A percentile compares a stretch with the other conserved stretches of the same genome.
phyloP scores from a whole-genome alignment of 805 yeast species.

The Metschnikowia amazonensis region DNA sequence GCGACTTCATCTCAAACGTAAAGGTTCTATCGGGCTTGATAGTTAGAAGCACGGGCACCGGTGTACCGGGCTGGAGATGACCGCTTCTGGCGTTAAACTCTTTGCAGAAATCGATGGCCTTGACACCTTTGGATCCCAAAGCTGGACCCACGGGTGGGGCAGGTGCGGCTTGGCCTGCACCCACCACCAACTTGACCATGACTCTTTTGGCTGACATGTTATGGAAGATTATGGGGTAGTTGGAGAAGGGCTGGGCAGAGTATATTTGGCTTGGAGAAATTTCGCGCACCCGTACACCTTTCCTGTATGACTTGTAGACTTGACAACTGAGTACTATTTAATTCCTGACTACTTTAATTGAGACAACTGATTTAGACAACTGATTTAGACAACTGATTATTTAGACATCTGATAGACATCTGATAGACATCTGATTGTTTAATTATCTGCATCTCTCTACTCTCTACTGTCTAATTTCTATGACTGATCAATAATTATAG shows the following conservation, averaged over 20 bases:
- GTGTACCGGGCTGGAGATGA: conserved; percentile 76
- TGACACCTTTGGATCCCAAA: conserved; percentile 95
- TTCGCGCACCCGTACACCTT: conserved; percentile 2
- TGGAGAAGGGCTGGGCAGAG: no score
- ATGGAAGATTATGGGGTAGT: background rate
- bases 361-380: no score
- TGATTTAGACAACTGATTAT: no score
- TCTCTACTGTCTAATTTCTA: background rate
- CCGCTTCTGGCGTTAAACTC: conserved; percentile 98
- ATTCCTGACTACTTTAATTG: no score
- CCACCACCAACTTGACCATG: conserved; percentile 84
- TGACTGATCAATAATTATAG: no score
- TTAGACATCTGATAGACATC: no score
- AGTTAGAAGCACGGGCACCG: conserved; percentile 80
- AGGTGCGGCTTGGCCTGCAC: conserved; percentile 97
- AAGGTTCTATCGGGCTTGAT: conserved; percentile 93
- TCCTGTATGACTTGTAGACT: no score
- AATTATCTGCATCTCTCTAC: no score
- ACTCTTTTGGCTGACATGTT: conserved; percentile 50
- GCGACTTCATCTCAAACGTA: conserved; percentile 80
- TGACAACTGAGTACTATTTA: no score
- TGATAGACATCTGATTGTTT: no score
- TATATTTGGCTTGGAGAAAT: no score
- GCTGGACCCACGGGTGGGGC: conserved; percentile 99
- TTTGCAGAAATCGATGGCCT: conserved; percentile 97